Evolutionary conservation across 257 asterid species (phyloP), one percentile per base, ranked within the genome.

Genomic region (Lithospermum erythrorhizon): DNA sequence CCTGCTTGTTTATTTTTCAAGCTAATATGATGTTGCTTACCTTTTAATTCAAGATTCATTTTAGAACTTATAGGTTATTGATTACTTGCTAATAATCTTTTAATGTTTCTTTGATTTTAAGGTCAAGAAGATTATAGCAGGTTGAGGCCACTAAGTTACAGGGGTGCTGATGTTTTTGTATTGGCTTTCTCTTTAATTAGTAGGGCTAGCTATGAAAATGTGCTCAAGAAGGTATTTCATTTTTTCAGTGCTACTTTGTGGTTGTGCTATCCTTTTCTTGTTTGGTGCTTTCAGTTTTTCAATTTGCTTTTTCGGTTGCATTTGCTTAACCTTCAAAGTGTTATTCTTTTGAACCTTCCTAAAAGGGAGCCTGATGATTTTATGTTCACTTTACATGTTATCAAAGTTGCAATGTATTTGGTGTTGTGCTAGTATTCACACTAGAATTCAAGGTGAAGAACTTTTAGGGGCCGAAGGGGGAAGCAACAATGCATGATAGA

Each of bases 71-170:
- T 41, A 41, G 16, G 13, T 11, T 13, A 3, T 41, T 41, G 49
- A 41, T 41, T 11, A 13, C 17, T 41, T 41, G 49, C 17, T 41
- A 11, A 41, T 41, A 41, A 13, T 41, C 49, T 2, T 41, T 41
- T 41, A 41, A 11, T 2, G 20, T 65, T 41, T 65, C 3, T 75
- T n/a, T 65, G 21, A 58, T 70, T 64, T 59, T 16, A 62, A 90
- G 97, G 97, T 24, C 97, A 89, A 67, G 97, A 89, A 71, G 97
- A 89, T 75, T 89, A 89, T 25, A 89, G 97, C 84, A 89, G 97
- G 70, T 69, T 89, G 86, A 89, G 97, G 83, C 97, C 97, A 57
- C 76, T 89, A 64, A 89, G 97, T 75, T 89, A 89, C 77, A 84
- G 97, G 79, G 90, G 97, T 53, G 97, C 97, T 21, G 97, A 89